Evolutionary conservation across 371 early-diverging fungal species (phyloP), one percentile per base, ranked within the genome.

Genomic region (Basidiobolus meristosporus): DNA sequence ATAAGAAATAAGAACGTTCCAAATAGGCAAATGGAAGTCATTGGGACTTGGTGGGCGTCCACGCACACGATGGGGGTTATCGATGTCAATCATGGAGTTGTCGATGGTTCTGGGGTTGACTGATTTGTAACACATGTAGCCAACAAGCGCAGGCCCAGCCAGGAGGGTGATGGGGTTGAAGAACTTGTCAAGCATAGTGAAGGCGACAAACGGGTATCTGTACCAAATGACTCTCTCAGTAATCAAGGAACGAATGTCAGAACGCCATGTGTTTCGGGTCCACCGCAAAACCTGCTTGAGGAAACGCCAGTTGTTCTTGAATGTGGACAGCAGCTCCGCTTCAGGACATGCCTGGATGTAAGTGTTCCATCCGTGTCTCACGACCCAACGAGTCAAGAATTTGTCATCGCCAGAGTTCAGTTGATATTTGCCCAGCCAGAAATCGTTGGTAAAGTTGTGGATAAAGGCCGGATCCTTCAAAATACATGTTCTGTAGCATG

Each of bases 241-340:
- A 42, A 72, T 75, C 37, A 79, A 39, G 6, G 70, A 70, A n/a
- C 73, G 57, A 39, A 73, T 66, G 48, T 79, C 80, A 7, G 72
- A 71, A 7, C 80, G 62, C 80, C 80, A 79, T n/a, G 77, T 79
- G 42, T 79, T 79, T 36, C 80, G 64, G 1, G 80, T 79, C 80
- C 77, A 79, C 16, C 80, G 54, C 14, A 76, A 47, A 1, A 79
- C 65, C 41, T 79, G 77, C 40, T 72, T 71, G 15, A 77, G 46
- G 46, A 80, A 80, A 12, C 73, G 55, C 77, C 77, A 80, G 40
- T 77, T 72, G 56, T 76, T 68, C 56, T 80, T 77, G 60, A 80
- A 80, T 0, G 81, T 80, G 2, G 77, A 77, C 14, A 53, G 51
- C 7, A 77, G 50, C 36, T 77, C 73, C 35, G 75, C 81, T 48